phyloP scores from a whole-genome alignment of 2,329 filamentous ascomycete species.

The Ceratocystiopsis brevicomis region DNA sequence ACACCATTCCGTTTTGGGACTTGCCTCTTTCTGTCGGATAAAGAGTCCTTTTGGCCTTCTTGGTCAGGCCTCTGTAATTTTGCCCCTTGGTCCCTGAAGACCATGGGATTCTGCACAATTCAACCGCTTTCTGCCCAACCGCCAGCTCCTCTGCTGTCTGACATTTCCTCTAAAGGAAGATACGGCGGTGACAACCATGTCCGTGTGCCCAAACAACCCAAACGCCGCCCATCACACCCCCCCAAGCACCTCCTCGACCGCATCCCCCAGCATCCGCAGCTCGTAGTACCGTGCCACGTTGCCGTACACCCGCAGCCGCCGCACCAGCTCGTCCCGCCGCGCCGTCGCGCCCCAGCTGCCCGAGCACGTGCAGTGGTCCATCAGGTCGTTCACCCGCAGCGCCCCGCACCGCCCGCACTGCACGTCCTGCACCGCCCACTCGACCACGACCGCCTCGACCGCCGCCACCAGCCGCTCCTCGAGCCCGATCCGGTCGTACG shows the following conservation, averaged over 20 bases:
- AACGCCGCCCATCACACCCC: conserved; percentile 18
- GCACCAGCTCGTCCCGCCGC: conserved; percentile 44
- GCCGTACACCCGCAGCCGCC: conserved; percentile 47
- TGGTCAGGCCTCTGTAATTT: no score
- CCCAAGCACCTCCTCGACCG: conserved; percentile 44
- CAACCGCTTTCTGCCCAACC: no score
- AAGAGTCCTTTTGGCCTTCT: no score
- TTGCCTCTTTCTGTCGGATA: no score
- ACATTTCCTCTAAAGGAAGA: no score
- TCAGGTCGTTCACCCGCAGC: conserved; percentile 74
- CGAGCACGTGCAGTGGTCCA: conserved; percentile 89
- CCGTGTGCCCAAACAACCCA: no score
- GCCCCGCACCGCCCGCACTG: conserved; percentile 57
- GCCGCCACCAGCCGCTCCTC: conserved; percentile 67
- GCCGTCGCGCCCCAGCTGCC: conserved; percentile 66
- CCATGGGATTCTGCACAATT: no score
- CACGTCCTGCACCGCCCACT: conserved; percentile 80
- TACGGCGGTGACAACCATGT: no score
- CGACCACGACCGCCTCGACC: conserved; percentile 54
- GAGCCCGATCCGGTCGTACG: conserved; percentile 60
- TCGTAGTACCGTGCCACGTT: conserved; percentile 64
- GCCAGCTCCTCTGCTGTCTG: no score
- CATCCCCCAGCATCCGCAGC: conserved; percentile 59
- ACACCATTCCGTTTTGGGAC: no score
- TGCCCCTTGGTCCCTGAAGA: no score